phyloP scores from a whole-genome alignment of 108 stramenopile genomes.

The Pseudonitzschia multistriata region DNA sequence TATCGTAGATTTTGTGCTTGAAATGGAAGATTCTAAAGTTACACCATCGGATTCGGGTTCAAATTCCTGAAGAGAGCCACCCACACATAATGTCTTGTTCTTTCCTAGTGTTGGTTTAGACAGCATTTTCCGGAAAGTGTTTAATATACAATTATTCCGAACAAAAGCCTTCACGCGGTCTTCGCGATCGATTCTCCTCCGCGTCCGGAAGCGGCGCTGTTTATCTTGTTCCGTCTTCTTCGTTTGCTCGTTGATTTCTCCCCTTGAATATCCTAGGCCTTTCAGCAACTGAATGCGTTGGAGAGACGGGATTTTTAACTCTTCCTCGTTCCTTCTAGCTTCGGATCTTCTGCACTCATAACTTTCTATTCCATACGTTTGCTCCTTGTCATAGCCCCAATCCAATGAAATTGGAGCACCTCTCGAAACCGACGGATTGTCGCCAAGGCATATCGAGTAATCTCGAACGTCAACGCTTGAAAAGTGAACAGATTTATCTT shows the following conservation, averaged over 20 bases:
- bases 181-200: neutral
- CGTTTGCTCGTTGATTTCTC: conserved; percentile 13
- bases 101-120: neutral
- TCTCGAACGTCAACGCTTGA: conserved; percentile 36
- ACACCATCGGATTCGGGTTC: neutral
- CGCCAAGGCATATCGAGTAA: conserved; percentile 34
- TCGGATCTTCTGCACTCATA: neutral
- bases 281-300: conserved; percentile 11
- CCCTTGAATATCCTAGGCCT: conserved; percentile 8
- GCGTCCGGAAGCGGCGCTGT: neutral
- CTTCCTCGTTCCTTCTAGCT: neutral
- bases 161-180: neutral
- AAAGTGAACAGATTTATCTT: conserved; percentile 19
- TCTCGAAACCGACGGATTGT: conserved; percentile 32
- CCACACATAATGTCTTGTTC: neutral
- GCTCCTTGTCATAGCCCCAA: conserved; percentile 22
- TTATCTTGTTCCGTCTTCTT: neutral
- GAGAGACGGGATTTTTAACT: neutral
- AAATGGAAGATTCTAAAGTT: neutral
- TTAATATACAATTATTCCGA: neutral
- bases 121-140: neutral
- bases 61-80: neutral
- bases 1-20: neutral
- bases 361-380: neutral
- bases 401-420: conserved; percentile 30